These are phyloP conservation scores for Fusarium devonianum DNA, from an alignment of 2,329 filamentous ascomycete genomes.

Conservation along the genomic window DNA sequence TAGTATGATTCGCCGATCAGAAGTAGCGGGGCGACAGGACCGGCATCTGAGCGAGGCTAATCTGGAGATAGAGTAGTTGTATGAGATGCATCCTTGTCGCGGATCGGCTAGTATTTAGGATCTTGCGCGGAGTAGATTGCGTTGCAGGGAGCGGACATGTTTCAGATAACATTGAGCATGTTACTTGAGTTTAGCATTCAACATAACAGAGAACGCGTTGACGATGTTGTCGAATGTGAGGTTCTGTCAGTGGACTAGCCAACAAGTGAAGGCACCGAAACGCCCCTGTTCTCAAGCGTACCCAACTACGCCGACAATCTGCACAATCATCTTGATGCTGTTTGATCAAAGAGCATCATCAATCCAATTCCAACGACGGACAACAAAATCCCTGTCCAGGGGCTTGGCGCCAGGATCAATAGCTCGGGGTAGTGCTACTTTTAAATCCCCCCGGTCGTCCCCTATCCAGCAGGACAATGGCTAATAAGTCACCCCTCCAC, in stretches of 20 bases:
- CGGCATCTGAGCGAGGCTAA: neutral
- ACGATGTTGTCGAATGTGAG: too few species aligned
- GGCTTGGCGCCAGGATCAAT: constrained; percentile 25
- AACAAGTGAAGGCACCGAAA: too few species aligned
- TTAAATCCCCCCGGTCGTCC: constrained; percentile 4
- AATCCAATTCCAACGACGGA: too few species aligned
- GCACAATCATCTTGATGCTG: neutral
- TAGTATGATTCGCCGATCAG: neutral
- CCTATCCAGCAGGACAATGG: constrained; percentile 2
- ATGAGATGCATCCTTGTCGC: constrained; percentile 4
- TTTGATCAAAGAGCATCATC: constrained; percentile 1
- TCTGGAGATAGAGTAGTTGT: neutral
- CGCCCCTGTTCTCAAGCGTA: too few species aligned
- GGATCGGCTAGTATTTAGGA: constrained; percentile 2
- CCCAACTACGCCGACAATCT: neutral
- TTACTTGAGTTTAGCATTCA: neutral
- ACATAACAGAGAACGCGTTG: too few species aligned
- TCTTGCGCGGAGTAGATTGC: too few species aligned
- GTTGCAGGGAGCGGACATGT: constrained; percentile 25
- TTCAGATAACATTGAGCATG: constrained; percentile 31
- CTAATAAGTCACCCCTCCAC: neutral
- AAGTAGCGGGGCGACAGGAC: neutral
- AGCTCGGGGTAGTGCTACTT: constrained; percentile 19
- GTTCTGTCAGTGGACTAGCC: too few species aligned
- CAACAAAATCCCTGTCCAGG: constrained; percentile 22